Evolutionary conservation across 2,329 filamentous ascomycete genomes (phyloP), one percentile per base, ranked within the genome.

Genomic region (Lithohypha guttulata): DNA sequence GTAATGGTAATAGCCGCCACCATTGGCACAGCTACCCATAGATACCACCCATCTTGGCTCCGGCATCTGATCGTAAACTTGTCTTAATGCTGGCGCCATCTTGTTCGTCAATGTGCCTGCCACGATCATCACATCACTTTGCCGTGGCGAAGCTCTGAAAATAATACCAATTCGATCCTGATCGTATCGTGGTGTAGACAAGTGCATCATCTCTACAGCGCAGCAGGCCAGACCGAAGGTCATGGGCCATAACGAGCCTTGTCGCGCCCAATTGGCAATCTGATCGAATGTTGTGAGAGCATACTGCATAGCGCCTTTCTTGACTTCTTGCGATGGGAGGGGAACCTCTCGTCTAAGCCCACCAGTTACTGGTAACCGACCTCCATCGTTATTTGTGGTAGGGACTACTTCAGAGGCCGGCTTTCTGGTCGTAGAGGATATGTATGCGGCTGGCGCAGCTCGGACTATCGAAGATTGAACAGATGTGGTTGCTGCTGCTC

Each of bases 31-130:
- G 55, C 77, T 83, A 9, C 83, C 83, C 83, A 89, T 89, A 52
- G 77, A 83, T 54, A 81, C 73, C 15, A 89, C 84, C 84, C 84
- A 93, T 56, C 81, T 73, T 13, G 85, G 85, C 21, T 93, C 85
- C 20, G 85, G 84, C 85, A 93, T 93, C 69, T 93, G 86, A 62
- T 94, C 86, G 66, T 94, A 94, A 46, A 93, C 81, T 65, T 91
- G 84, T 61, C 86, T 73, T 56, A 94, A 68, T 22, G 86, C 86
- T 2, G 86, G 84, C 1, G 84, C 85, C 86, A 94, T 94, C 70
- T 94, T 94, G 71, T 94, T 94, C 52, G 84, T 93, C 46, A 94
- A 73, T 20, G 86, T 94, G 43, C 86, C 86, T 18, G 86, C 85
- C 15, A 93, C 85, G 54, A 93, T 91, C 84, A 93, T 91, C 50